Evolutionary conservation across 1,284 basidiomycete species (phyloP), one percentile per base, ranked within the genome.

Genomic region (Takashimella koratensis): DNA sequence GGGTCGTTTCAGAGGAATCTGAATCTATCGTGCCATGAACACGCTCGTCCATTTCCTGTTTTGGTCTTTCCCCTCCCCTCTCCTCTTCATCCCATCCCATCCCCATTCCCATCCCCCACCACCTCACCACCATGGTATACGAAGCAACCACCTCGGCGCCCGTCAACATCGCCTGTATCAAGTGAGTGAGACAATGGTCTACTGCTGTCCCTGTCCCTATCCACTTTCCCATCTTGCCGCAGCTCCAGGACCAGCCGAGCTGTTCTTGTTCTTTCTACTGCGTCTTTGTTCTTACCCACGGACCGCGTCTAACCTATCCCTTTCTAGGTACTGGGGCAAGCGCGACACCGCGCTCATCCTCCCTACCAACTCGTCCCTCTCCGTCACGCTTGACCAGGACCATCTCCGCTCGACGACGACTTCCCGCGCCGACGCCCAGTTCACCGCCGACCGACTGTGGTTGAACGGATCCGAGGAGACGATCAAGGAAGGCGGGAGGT

Each of bases 251-350:
- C n/a, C n/a, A n/a, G n/a, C n/a, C n/a, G n/a, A n/a, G n/a, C n/a
- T n/a, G n/a, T n/a, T n/a, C n/a, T n/a, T n/a, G n/a, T n/a, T n/a
- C n/a, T n/a, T n/a, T n/a, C n/a, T n/a, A n/a, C n/a, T n/a, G n/a
- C n/a, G n/a, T n/a, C n/a, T n/a, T n/a, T n/a, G n/a, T n/a, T n/a
- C n/a, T n/a, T n/a, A 25, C 40, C 20, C 30, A 36, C 30, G 30
- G 30, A 36, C 30, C 16, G 30, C 8, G 10, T 46, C 63, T 61
- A 45, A 58, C 59, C n/a, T 53, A 36, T 66, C 52, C n/a, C n/a
- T n/a, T n/a, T n/a, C n/a, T n/a, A 93, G 91, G 73, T 95, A 94
- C 80, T 99, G 95, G 95, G 95, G 95, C 63, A 99, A 99, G 79
- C 87, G 94, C 62, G 88, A 98, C 77, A 94, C 91, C 8, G 84